Percentiles rank a stretch among this genome's conserved stretches.
Conservation (phyloP, 2,329 filamentous ascomycete genomes). For the Ceratocystis cubensis region DNA sequence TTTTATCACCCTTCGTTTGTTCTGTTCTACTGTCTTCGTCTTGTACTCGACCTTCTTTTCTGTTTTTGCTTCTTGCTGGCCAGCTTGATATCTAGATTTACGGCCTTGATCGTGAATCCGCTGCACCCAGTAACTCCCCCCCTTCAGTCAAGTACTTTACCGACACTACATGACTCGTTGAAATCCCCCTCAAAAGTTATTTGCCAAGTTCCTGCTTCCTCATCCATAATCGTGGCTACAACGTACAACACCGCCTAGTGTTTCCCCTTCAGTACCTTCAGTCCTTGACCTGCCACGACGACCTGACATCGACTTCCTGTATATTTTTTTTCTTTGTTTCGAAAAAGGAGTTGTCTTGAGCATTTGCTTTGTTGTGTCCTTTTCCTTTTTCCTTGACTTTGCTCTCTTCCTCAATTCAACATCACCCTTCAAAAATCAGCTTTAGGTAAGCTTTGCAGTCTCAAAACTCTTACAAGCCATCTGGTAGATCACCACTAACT, state of each 20-base stretch:
- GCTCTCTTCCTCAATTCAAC: neutral
- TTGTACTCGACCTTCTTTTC: conserved; percentile 10
- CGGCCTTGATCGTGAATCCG: conserved; percentile 15
- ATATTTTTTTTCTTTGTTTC: neutral
- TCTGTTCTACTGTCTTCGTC: conserved; percentile 6
- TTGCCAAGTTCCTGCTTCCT: neutral
- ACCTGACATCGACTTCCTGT: conserved; percentile 5
- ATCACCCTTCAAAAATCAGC: neutral
- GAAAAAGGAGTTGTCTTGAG: neutral
- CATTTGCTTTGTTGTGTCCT: neutral
- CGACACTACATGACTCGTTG: neutral
- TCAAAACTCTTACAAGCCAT: neutral
- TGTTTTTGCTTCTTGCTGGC: conserved; percentile 1
- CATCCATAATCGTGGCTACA: neutral
- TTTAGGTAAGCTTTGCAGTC: neutral
- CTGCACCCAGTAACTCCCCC: neutral
- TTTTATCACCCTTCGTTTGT: neutral
- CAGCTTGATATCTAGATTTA: conserved; percentile 20
- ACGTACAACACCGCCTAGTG: neutral
- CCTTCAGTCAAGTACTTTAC: neutral
- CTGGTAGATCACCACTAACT: neutral
- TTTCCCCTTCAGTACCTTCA: neutral
- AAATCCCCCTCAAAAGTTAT: conserved; percentile 1
- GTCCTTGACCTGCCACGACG: neutral
- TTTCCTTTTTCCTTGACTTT: neutral